phyloP scores from a whole-genome alignment of 78 protist species.

The Creolimax fragrantissima region DNA sequence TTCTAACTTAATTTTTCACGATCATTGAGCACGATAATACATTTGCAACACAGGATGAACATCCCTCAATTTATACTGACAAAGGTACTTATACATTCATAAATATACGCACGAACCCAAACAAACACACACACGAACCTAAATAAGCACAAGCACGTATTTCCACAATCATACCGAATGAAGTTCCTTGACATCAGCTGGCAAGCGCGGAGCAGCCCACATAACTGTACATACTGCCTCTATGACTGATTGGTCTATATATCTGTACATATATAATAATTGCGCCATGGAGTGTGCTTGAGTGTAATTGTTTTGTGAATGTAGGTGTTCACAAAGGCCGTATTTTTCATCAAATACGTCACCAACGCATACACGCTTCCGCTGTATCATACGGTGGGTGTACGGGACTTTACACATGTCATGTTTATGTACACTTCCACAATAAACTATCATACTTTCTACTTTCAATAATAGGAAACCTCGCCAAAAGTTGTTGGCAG shows the following conservation, averaged over 20 bases:
- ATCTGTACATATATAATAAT: no score
- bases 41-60: background rate
- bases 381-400: no score
- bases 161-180: background rate
- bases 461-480: background rate
- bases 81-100: background rate
- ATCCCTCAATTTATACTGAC: background rate
- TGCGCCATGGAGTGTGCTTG: no score
- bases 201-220: constrained; percentile 11
- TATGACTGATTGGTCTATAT: background rate
- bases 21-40: background rate
- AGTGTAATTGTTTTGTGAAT: no score
- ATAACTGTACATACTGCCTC: constrained; percentile 11
- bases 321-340: no score
- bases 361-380: no score
- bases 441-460: background rate
- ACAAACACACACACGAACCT: background rate
- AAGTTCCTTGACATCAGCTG: background rate
- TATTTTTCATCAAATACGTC: no score
- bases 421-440: no score
- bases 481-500: background rate
- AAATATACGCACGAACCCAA: background rate
- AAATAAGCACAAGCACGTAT: background rate
- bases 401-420: no score
- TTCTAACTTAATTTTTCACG: background rate